A percentile compares a stretch with the other conserved stretches of the same genome.
Evolutionary conservation across 208 protist genomes (phyloP).

Genomic region (Leishmania gerbilli): DNA sequence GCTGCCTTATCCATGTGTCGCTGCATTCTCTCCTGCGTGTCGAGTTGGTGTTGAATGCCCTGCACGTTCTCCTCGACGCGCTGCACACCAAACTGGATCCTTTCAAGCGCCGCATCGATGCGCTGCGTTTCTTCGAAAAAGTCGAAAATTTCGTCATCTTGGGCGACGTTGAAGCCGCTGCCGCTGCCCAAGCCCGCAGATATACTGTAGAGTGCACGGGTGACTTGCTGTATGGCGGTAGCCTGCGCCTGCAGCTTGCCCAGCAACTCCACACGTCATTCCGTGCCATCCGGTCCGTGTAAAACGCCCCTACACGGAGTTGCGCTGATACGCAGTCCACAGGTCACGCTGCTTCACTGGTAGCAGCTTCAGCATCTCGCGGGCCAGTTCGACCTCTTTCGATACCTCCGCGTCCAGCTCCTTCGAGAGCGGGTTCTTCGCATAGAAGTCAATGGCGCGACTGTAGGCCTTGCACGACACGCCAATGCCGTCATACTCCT

Average conservation of each 20-base stretch:
- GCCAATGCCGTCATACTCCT: conserved; percentile 82
- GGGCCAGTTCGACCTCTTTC: conserved; percentile 39
- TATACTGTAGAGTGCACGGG: conserved; percentile 31
- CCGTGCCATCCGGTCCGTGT: neutral
- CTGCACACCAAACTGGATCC: conserved; percentile 54
- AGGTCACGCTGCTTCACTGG: conserved; percentile 76
- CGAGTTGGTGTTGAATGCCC: conserved; percentile 51
- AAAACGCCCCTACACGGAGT: conserved; percentile 1
- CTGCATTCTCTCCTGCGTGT: conserved; percentile 43
- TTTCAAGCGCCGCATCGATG: conserved; percentile 54
- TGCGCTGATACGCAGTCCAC: conserved; percentile 51
- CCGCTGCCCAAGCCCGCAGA: conserved; percentile 2
- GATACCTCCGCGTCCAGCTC: conserved; percentile 21
- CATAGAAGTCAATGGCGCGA: conserved; percentile 60
- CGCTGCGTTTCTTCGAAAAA: conserved; percentile 55
- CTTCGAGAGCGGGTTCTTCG: conserved; percentile 43
- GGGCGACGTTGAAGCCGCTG: conserved; percentile 37
- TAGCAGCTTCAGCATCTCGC: conserved; percentile 65
- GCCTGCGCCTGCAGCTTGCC: conserved; percentile 37
- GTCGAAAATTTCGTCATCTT: conserved; percentile 51
- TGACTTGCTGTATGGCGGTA: conserved; percentile 47
- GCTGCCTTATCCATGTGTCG: conserved; percentile 41
- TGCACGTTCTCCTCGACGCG: conserved; percentile 56
- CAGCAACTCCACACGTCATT: conserved; percentile 17
- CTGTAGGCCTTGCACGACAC: conserved; percentile 51